phyloP scores from a whole-genome alignment of 1,284 basidiomycete genomes.

The Puccinia coronata region DNA sequence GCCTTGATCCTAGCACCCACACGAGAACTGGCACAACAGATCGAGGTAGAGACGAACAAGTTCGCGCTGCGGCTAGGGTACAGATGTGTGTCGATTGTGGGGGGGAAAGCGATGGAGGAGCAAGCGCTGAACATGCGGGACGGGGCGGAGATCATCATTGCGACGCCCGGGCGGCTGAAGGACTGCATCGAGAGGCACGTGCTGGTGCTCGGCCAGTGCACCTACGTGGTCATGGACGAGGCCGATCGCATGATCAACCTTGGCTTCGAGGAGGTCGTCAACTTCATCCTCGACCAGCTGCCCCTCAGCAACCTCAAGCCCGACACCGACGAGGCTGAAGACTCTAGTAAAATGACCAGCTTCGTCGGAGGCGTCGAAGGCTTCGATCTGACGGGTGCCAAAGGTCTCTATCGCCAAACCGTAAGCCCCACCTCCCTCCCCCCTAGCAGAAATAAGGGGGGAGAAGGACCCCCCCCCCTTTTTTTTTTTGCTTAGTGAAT shows the following conservation, averaged over 20 bases:
- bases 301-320: conserved; percentile 82
- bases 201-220: conserved; percentile 90
- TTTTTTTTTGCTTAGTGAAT: not conserved
- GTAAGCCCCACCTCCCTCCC: conserved; percentile 50
- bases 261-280: conserved; percentile 91
- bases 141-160: conserved; percentile 96
- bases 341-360: conserved; percentile 54
- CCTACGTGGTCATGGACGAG: conserved; percentile 98
- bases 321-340: conserved; percentile 63
- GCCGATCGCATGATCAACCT: conserved; percentile 98
- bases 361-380: conserved; percentile 53
- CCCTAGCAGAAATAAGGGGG: not conserved
- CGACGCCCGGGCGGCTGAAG: conserved; percentile 94
- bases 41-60: conserved; percentile 86
- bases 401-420: conserved; percentile 56
- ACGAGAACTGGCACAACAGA: conserved; percentile 96
- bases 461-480: not conserved
- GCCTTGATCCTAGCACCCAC: conserved; percentile 92
- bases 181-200: conserved; percentile 96
- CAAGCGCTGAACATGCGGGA: conserved; percentile 93
- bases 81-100: conserved; percentile 93
- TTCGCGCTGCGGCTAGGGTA: conserved; percentile 85
- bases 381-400: conserved; percentile 54
- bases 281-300: conserved; percentile 90
- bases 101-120: conserved; percentile 83